Percentiles rank a stretch among this genome's conserved stretches.
Evolutionary conservation across 192 early-diverging fungal genomes (phyloP).

Genomic region (Coemansia umbellata): DNA sequence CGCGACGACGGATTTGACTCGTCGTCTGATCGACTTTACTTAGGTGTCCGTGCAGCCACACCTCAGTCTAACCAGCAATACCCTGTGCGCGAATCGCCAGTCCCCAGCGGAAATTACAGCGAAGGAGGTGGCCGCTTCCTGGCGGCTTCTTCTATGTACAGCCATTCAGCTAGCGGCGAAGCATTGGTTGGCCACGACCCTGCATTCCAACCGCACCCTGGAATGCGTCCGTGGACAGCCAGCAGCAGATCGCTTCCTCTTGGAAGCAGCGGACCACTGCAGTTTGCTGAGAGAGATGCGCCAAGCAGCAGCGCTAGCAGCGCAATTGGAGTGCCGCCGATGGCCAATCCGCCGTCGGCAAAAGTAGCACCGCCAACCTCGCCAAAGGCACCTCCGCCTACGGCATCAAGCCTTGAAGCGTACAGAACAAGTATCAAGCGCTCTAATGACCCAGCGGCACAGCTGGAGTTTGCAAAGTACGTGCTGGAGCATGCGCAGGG

Average conservation of each 20-base stretch:
- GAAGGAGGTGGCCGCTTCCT: constrained; percentile 2
- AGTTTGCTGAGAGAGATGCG: constrained; percentile 25
- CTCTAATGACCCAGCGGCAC: constrained; percentile 65
- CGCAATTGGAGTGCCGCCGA: constrained; percentile 31
- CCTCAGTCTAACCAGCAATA: constrained; percentile 13
- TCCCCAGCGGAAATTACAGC: neutral
- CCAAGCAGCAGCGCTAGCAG: constrained; percentile 45
- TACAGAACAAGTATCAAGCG: constrained; percentile 48
- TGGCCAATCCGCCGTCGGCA: constrained; percentile 26
- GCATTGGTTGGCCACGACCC: constrained; percentile 5
- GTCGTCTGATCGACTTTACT: constrained; percentile 22
- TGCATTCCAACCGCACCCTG: constrained; percentile 5
- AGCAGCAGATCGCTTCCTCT: constrained; percentile 43
- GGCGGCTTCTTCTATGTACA: constrained; percentile 9
- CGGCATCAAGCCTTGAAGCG: constrained; percentile 38
- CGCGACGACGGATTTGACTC: constrained; percentile 42
- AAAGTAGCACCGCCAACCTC: constrained; percentile 7
- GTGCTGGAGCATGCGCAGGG: constrained; percentile 73
- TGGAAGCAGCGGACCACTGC: constrained; percentile 4
- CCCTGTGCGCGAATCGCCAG: neutral
- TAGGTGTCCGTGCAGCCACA: constrained; percentile 1
- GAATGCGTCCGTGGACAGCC: constrained; percentile 37
- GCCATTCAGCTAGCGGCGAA: constrained; percentile 31
- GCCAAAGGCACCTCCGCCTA: constrained; percentile 34
- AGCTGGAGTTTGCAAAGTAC: constrained; percentile 85